Evolutionary conservation across 2,329 filamentous ascomycete species (phyloP).

Genomic region (Xylaria sp.): DNA sequence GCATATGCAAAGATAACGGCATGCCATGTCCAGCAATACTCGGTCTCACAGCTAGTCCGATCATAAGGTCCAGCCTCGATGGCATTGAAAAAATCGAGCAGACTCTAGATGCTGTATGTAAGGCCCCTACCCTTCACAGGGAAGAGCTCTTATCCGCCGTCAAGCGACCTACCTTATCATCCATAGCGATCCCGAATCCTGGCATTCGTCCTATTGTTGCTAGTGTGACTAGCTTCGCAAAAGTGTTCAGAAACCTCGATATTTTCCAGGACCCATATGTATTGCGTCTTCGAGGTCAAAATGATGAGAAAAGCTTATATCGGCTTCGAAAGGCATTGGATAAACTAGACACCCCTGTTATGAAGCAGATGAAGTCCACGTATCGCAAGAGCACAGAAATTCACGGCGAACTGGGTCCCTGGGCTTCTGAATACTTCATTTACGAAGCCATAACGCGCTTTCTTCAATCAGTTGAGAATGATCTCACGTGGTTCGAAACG

Average conservation of each 20-base stretch:
- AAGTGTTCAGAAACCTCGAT: conserved; percentile 59
- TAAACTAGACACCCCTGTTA: conserved; percentile 62
- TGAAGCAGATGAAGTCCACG: conserved; percentile 67
- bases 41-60: conserved; percentile 83
- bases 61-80: conserved; percentile 67
- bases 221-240: conserved; percentile 58
- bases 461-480: conserved; percentile 44
- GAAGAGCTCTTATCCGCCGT: conserved; percentile 75
- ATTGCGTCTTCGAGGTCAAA: conserved; percentile 56
- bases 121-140: conserved; percentile 74
- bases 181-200: conserved; percentile 38
- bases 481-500: conserved; percentile 50
- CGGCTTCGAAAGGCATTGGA: conserved; percentile 54
- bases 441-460: conserved; percentile 56
- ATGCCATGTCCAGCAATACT: conserved; percentile 71
- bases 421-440: conserved; percentile 77
- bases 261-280: conserved; percentile 72
- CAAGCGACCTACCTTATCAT: conserved; percentile 69
- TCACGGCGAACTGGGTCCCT: conserved; percentile 69
- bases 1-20: conserved; percentile 56
- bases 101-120: conserved; percentile 76
- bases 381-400: conserved; percentile 62
- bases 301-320: conserved; percentile 55
- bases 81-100: conserved; percentile 72
- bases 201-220: conserved; percentile 42